Base-by-base conservation (phyloP, 2,329 filamentous ascomycete genomes). In the Aureobasidium lini region DNA sequence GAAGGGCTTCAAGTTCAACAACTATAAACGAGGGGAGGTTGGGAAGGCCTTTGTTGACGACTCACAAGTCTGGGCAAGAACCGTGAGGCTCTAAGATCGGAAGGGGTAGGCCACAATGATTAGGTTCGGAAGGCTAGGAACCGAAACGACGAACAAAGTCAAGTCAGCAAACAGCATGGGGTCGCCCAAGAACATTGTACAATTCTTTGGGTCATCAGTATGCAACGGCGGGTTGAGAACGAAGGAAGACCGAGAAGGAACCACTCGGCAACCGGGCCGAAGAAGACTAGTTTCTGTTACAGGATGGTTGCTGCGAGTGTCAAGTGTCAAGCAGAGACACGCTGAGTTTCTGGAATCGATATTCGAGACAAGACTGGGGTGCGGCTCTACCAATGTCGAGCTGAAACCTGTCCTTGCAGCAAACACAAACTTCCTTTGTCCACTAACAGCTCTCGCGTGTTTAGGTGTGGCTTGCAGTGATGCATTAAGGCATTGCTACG, bases 301-400 rank as follows among this genome's bases (percentile, higher is more conserved):
- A n/a, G 13, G 16, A 34, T 31, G 50, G 37, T 32, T 28, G 32
- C n/a, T 43, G 37, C 18, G 10, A 13, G 15, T 54, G 50, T 40
- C 37, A 42, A 53, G 15, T 32, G 37, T 54, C 50, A 54, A 43
- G 15, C 29, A 43, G n/a, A 54, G 48, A 52, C 47, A 50, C 16
- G 16, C 36, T 39, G 6, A 13, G 10, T 39, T 18, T 28, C 34
- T 39, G 36, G 6, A 8, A 16, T 23, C 6, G 9, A 23, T 18
- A 36, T 40, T 13, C 23, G 47, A 34, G 37, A 9, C 32, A 32
- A 32, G 36, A 23, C 11, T 36, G 48, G 7, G 13, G 3, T 29
- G 36, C 18, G 48, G 34, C 34, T 39, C 48, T 29, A 6, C 5
- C 34, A 6, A 11, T 7, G 13, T 18, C 48, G 39, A 40, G 18